Conservation (phyloP, 306 rosid genomes). For the Arachis stenosperma region DNA sequence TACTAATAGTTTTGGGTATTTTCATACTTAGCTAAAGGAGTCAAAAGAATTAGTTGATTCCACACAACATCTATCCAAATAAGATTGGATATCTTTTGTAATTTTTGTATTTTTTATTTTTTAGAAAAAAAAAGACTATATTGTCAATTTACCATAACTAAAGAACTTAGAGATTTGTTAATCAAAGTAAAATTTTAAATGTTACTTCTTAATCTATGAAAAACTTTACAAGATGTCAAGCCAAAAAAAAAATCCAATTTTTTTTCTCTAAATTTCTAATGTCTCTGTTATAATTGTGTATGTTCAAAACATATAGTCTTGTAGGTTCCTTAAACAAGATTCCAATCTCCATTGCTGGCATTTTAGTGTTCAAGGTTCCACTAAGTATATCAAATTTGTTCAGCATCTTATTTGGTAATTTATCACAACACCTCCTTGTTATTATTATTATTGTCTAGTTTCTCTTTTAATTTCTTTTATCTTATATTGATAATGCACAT, state of each 20-base stretch:
- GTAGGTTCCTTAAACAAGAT: constrained; percentile 96
- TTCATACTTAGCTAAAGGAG: no score
- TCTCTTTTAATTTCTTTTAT: constrained; percentile 1
- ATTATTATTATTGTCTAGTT: not conserved
- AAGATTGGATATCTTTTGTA: no score
- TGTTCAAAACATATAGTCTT: constrained; percentile 51
- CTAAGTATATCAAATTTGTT: constrained; percentile 64
- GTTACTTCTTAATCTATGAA: no score
- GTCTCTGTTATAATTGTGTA: constrained; percentile 16
- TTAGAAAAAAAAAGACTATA: no score
- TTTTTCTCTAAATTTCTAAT: not conserved
- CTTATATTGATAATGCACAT: not conserved
- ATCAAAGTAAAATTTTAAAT: no score
- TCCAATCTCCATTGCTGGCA: constrained; percentile 83
- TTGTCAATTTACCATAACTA: no score
- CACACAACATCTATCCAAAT: no score
- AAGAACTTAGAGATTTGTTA: no score
- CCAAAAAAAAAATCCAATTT: not conserved
- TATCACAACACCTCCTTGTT: not conserved
- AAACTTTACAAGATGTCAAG: no score
- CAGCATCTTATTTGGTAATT: constrained; percentile 87
- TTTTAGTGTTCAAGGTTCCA: constrained; percentile 75
- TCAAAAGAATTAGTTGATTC: no score
- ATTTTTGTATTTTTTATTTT: no score
- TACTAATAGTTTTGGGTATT: no score